phyloP scores from a whole-genome alignment of 306 rosid species.

The Lotus japonicus region DNA sequence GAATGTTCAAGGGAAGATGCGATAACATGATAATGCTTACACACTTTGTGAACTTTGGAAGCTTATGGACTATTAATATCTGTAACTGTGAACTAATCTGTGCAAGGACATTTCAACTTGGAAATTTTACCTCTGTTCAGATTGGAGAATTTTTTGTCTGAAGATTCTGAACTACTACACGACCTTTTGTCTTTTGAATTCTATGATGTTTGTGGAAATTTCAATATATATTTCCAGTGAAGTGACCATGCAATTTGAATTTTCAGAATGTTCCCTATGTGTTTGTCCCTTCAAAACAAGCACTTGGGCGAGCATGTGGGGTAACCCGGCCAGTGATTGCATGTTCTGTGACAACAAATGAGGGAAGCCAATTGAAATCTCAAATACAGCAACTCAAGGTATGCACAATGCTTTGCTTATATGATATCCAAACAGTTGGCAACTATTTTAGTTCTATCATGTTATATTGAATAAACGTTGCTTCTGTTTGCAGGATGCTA shows the following conservation, averaged over 20 bases:
- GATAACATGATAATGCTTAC: too few relatives aligned
- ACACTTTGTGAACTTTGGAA: too few relatives aligned
- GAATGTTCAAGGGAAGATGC: too few relatives aligned
- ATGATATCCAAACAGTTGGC: background rate
- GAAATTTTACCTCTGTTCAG: background rate
- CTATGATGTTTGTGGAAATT: background rate
- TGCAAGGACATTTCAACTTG: background rate
- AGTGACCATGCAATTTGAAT: background rate
- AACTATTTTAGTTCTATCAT: background rate
- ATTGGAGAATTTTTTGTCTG: background rate
- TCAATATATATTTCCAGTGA: background rate
- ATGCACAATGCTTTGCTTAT: background rate
- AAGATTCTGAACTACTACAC: background rate
- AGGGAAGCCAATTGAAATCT: slow-evolving; percentile 89
- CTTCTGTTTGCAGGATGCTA: slow-evolving; percentile 69
- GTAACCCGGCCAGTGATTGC: slow-evolving; percentile 90
- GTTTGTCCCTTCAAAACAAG: slow-evolving; percentile 88
- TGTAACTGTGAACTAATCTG: too few relatives aligned
- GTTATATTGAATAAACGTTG: background rate
- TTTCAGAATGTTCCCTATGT: slow-evolving; percentile 83
- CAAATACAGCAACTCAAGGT: slow-evolving; percentile 89
- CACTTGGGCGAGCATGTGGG: slow-evolving; percentile 93
- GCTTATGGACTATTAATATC: too few relatives aligned
- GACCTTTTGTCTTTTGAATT: background rate
- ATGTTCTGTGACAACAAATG: slow-evolving; percentile 80